A percentile compares a stretch with the other conserved stretches of the same genome.
These are phyloP conservation scores for Albizia julibrissin DNA, from an alignment of 306 rosid genomes.

Conservation along the genomic window DNA sequence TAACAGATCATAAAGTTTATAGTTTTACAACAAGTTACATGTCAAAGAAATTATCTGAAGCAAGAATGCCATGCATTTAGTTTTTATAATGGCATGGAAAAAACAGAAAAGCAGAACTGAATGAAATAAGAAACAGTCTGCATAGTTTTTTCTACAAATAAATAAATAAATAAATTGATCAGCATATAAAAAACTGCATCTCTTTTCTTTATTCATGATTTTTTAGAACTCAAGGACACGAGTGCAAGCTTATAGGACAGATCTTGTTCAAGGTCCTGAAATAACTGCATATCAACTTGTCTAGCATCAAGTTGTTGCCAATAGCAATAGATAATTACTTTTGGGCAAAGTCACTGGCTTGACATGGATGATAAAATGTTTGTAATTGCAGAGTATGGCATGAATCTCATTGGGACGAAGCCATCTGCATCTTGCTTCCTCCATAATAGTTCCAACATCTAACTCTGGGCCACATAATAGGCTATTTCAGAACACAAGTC, in stretches of 20 bases:
- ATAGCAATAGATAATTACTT: slow-evolving; percentile 58
- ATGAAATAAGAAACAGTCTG: background rate
- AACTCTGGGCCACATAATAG: slow-evolving; percentile 58
- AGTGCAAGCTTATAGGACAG: background rate
- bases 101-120: background rate
- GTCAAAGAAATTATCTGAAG: background rate
- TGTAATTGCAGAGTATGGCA: slow-evolving; percentile 83
- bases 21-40: slow-evolving; percentile 19
- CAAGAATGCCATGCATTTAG: slow-evolving; percentile 22
- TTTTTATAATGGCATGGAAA: slow-evolving; percentile 3
- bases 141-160: background rate
- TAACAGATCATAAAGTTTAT: background rate
- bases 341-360: slow-evolving; percentile 86
- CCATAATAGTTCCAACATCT: slow-evolving; percentile 65
- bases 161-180: background rate
- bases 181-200: slow-evolving; percentile 14
- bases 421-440: slow-evolving; percentile 85
- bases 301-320: slow-evolving; percentile 20
- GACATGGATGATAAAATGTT: slow-evolving; percentile 69
- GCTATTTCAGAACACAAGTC: slow-evolving; percentile 32
- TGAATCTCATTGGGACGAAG: slow-evolving; percentile 98
- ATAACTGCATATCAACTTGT: slow-evolving; percentile 27
- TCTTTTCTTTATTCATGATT: background rate
- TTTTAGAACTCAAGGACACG: background rate
- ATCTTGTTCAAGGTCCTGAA: background rate